Evolutionary conservation across 305 asterid species (phyloP), one percentile per base, ranked within the genome.

Genomic region (Plantago coronopus): DNA sequence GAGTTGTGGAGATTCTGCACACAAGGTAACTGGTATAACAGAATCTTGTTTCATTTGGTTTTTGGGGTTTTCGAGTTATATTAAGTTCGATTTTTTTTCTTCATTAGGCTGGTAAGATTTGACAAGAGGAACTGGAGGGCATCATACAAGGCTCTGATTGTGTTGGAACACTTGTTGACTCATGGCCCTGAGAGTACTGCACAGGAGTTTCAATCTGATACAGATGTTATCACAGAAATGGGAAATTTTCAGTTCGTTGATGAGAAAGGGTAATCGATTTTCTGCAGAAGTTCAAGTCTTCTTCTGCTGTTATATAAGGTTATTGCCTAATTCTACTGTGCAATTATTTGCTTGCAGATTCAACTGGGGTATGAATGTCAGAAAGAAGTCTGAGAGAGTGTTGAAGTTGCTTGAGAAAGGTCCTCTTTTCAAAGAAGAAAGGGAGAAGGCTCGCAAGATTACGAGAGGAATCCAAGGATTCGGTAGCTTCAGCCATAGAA

Each of bases 121-220:
- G 97, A 89, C 38, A 70, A 60, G 66, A 72, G 68, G 18, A 64
- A 69, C 19, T 91, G 98, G 98, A 84, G 96, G 69, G 72, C 54
- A 4, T 79, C 96, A 6, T 91, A 91, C 55, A 82, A 81, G 69
- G 89, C 94, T 64, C 57, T 89, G 78, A 70, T 84, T 23, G 85
- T 91, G 72, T 14, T 89, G 8, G 98, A 89, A 44, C 77, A 91
- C 71, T 63, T 89, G 85, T 65, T 91, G 83, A 86, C 94, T 59
- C 96, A 91, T 78, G 98, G 98, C 20, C 98, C 98, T 42, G 89
- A 79, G 62, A 81, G 97, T 68, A 81, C 85, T 54, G 84, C 89
- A 7, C 85, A 80, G 63, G 98, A 91, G 82, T 91, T 91, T 65
- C 87, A 80, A 71, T 25, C 42, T 23, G 94, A 89, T 21, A 71